These are phyloP conservation scores for Tolypocladium nubicola DNA, from an alignment of 2,329 filamentous ascomycete species.

Conservation along the genomic window DNA sequence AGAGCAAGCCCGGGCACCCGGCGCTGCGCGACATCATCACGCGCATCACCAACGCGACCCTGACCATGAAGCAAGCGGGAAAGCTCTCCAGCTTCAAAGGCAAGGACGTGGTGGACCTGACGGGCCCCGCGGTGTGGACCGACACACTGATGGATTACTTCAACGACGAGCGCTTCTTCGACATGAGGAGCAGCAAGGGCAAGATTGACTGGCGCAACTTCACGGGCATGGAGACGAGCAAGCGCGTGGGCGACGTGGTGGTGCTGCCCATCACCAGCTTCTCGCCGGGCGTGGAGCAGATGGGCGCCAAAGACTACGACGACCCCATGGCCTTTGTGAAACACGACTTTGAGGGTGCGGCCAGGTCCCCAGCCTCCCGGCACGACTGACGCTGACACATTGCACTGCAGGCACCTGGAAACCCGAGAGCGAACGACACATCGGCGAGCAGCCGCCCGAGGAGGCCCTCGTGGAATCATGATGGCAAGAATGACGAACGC, in stretches of 20 bases:
- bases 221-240: slow-evolving; percentile 71
- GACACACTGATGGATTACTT: slow-evolving; percentile 87
- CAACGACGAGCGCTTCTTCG: slow-evolving; percentile 83
- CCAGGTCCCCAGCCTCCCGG: slow-evolving; percentile 9
- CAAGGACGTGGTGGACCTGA: slow-evolving; percentile 83
- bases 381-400: slow-evolving; percentile 4
- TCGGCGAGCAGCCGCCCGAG: slow-evolving; percentile 36
- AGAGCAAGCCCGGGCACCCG: slow-evolving; percentile 88
- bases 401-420: slow-evolving; percentile 57
- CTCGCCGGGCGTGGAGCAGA: slow-evolving; percentile 86
- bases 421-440: slow-evolving; percentile 59
- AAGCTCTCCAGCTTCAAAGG: slow-evolving; percentile 48
- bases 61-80: slow-evolving; percentile 60
- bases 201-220: slow-evolving; percentile 83
- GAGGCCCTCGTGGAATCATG: slow-evolving; percentile 4
- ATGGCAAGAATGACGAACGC: neutral
- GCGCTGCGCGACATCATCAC: slow-evolving; percentile 80
- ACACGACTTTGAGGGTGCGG: slow-evolving; percentile 83
- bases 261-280: slow-evolving; percentile 95
- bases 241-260: slow-evolving; percentile 86
- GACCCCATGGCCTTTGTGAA: slow-evolving; percentile 97
- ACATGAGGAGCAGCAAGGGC: slow-evolving; percentile 58
- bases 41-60: slow-evolving; percentile 72
- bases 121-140: slow-evolving; percentile 90
- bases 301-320: slow-evolving; percentile 80